phyloP scores from a whole-genome alignment of 805 yeast species.

The Blastobotrys americana region DNA sequence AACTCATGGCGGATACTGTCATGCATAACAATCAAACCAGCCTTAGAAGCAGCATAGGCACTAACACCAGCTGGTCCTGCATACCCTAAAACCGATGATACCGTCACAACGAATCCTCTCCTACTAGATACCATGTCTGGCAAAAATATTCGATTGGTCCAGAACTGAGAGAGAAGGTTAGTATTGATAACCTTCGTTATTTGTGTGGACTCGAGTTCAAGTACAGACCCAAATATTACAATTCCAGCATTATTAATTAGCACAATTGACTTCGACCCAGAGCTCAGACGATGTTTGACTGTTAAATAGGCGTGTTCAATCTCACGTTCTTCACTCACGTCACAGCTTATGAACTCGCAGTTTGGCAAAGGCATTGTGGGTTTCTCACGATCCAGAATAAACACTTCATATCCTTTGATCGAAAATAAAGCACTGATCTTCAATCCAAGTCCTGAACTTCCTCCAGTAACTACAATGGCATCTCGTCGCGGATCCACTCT shows the following conservation, averaged over 20 bases:
- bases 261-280: constrained; percentile 53
- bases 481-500: constrained; percentile 33
- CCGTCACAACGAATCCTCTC: constrained; percentile 71
- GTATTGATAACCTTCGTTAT: constrained; percentile 57
- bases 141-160: constrained; percentile 60
- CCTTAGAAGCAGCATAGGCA: constrained; percentile 85
- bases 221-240: constrained; percentile 33
- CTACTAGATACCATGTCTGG: constrained; percentile 58
- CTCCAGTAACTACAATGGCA: constrained; percentile 76
- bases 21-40: constrained; percentile 77
- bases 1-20: constrained; percentile 69
- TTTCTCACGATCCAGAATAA: constrained; percentile 53
- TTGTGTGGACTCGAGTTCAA: constrained; percentile 48
- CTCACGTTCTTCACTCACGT: constrained; percentile 49
- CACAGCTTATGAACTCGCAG: constrained; percentile 57
- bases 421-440: constrained; percentile 49
- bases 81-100: constrained; percentile 80
- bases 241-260: constrained; percentile 85
- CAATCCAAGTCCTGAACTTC: constrained; percentile 69
- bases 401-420: constrained; percentile 42
- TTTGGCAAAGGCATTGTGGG: constrained; percentile 36
- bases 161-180: constrained; percentile 64
- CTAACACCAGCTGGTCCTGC: constrained; percentile 70
- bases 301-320: constrained; percentile 36
- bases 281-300: constrained; percentile 38